Base-by-base conservation (phyloP, 768 basidiomycete species). In the Russula abietina region DNA sequence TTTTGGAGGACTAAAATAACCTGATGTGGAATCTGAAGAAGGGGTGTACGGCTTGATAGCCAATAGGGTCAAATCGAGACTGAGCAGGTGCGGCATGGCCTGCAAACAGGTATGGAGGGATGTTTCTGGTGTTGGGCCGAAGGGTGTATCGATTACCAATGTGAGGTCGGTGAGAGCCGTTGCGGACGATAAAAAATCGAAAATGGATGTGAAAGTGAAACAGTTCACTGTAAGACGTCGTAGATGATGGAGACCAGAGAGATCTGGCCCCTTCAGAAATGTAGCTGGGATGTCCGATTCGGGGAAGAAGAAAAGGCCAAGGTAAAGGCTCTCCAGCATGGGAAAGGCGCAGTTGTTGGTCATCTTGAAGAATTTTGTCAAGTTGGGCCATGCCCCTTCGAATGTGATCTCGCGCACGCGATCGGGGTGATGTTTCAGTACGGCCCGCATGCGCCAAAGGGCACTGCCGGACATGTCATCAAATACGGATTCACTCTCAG, bases 251-350 rank as follows among this genome's bases (percentile, higher is more conserved):
- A 24, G 22, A 24, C 4, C 4, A 10, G 46, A 14, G 8, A 24
- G 39, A 39, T 33, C 32, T 10, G 49, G 51, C 12, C 41, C 55
- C 41, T 8, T 6, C 3, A 57, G 61, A 45, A 62, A 36, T 10
- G 30, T 52, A 3, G 32, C 1, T 24, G 53, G 45, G 22, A 61
- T 9, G 7, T 9, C 10, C 39, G 30, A 2, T 8, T 2, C 3
- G 17, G 1, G 4, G 9, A 0, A 4, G 6, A 0, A 4, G 6
- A 5, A 0, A 17, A 3, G 9, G 28, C 0, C 2, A 10, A 60
- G 39, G 19, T 46, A 19, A 22, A 62, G 48, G 43, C 36, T 62
- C 12, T 62, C 55, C 39, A 62, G 28, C 19, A 14, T 22, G 3
- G 55, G 55, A 32, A 62, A 62, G 6, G 16, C 7, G 8, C 26